Evolutionary conservation across 2,329 filamentous ascomycete species (phyloP).

Genomic region (Claviceps sp.): DNA sequence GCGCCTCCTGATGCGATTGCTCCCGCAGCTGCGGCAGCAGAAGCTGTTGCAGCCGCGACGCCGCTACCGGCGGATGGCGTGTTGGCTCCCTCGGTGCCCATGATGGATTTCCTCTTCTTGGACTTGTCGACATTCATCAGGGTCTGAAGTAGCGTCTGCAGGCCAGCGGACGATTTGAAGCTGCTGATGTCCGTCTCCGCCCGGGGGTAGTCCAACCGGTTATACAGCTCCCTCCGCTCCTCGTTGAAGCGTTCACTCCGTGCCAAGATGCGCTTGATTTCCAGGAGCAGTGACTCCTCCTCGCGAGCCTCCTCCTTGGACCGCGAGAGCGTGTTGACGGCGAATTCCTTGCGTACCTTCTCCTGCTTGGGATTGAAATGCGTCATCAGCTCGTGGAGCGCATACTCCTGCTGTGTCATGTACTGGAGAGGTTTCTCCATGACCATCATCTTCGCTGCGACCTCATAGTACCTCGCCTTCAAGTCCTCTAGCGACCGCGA

Average conservation of each 20-base stretch:
- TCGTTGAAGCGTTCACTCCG: constrained; percentile 77
- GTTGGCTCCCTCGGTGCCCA: constrained; percentile 43
- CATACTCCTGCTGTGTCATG: constrained; percentile 80
- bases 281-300: constrained; percentile 77
- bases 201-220: constrained; percentile 69
- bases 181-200: constrained; percentile 55
- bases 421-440: constrained; percentile 66
- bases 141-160: constrained; percentile 69
- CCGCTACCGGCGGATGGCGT: constrained; percentile 15
- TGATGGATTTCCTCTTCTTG: constrained; percentile 70
- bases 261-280: constrained; percentile 82
- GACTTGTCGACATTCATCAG: constrained; percentile 73
- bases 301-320: constrained; percentile 82
- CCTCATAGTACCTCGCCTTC: constrained; percentile 80
- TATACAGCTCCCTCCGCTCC: constrained; percentile 77
- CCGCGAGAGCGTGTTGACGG: constrained; percentile 63
- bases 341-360: constrained; percentile 69
- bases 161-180: constrained; percentile 69
- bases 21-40: not conserved
- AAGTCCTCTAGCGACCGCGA: constrained; percentile 73
- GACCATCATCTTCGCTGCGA: constrained; percentile 72
- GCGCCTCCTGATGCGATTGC: constrained; percentile 17
- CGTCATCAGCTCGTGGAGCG: constrained; percentile 69
- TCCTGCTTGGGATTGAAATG: constrained; percentile 79
- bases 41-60: not conserved